Evolutionary conservation across 306 rosid species (phyloP).

Genomic region (Cyclanthera cordifolia): DNA sequence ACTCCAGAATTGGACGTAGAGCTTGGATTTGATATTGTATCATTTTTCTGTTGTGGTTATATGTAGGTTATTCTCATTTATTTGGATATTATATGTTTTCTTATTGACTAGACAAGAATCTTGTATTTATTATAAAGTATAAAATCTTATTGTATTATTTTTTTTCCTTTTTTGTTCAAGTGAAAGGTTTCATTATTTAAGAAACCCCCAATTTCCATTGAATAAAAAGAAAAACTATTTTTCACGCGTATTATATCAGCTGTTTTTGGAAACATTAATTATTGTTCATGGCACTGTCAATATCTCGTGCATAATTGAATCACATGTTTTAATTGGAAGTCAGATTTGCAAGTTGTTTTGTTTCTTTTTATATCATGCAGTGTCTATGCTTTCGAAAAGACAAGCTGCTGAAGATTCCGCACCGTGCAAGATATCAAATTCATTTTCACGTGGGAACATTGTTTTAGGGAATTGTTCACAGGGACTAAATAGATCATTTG

Average conservation of each 20-base stretch:
- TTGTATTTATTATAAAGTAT: no score
- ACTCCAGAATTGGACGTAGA: neutral
- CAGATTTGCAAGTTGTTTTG: conserved; percentile 1
- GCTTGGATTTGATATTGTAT: neutral
- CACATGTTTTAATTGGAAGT: neutral
- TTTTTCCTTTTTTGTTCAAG: no score
- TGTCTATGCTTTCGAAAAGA: conserved; percentile 56
- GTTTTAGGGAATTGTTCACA: conserved; percentile 21
- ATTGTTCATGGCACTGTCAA: neutral
- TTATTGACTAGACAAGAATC: no score
- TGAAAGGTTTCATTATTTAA: no score
- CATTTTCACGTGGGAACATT: conserved; percentile 11
- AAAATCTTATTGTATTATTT: no score
- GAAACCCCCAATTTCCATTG: no score
- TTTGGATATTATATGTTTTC: no score
- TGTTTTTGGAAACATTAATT: neutral
- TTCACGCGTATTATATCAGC: no score
- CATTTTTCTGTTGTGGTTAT: neutral
- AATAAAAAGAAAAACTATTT: no score
- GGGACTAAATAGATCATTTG: conserved; percentile 22
- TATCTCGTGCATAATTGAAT: neutral
- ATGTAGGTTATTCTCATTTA: no score
- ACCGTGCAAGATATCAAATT: conserved; percentile 16
- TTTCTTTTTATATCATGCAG: conserved; percentile 36
- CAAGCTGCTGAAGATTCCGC: conserved; percentile 31